Evolutionary conservation across 1,284 basidiomycete genomes (phyloP).

Genomic region (Austropuccinia psidii): DNA sequence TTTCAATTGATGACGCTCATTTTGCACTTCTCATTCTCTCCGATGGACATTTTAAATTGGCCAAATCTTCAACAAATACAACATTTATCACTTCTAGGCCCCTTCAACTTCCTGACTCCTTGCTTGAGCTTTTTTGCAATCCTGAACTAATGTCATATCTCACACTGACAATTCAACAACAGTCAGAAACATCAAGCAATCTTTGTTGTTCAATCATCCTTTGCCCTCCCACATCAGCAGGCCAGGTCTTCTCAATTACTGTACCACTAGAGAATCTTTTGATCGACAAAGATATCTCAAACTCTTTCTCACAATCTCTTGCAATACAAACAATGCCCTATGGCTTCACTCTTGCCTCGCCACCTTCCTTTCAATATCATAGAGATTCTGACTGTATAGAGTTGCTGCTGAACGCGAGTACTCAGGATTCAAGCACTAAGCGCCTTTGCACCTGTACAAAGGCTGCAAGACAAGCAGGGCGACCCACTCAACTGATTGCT

Average conservation of each 20-base stretch:
- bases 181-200: background rate
- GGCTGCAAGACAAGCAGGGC: background rate
- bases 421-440: background rate
- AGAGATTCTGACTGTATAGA: too few relatives aligned
- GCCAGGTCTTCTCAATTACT: slow-evolving; percentile 1
- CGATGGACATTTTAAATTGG: background rate
- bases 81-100: background rate
- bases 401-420: background rate
- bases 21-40: background rate
- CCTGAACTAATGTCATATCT: background rate
- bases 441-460: background rate
- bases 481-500: background rate
- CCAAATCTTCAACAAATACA: slow-evolving; percentile 8
- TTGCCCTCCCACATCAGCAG: background rate
- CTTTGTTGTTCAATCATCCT: slow-evolving; percentile 1
- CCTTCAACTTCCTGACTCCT: background rate
- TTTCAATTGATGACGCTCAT: background rate
- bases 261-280: background rate
- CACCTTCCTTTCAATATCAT: background rate
- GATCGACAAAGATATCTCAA: background rate
- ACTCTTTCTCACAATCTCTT: background rate
- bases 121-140: slow-evolving; percentile 1
- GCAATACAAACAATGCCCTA: background rate
- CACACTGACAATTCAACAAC: background rate
- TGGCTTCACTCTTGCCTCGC: background rate